Conservation (phyloP, 768 basidiomycete species). For the Lactarius quietus region DNA sequence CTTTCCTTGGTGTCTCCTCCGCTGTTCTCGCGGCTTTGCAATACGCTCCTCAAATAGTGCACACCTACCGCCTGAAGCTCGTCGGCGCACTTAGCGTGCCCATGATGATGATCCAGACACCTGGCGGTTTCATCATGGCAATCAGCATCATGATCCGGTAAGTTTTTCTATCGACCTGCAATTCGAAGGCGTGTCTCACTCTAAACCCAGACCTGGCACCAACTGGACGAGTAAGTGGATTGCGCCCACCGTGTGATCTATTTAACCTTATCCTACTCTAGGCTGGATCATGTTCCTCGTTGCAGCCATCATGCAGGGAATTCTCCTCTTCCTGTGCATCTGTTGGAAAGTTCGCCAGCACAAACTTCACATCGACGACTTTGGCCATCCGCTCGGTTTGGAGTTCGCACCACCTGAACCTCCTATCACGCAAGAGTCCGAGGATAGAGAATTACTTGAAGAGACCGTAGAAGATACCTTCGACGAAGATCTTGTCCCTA, state of each 20-base stretch:
- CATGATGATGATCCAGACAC: conserved; percentile 95
- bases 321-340: conserved; percentile 80
- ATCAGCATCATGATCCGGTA: conserved; percentile 70
- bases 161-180: conserved; percentile 24
- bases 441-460: conserved; percentile 23
- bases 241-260: not conserved
- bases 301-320: conserved; percentile 80
- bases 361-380: conserved; percentile 79
- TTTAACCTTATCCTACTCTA: conserved; percentile 29
- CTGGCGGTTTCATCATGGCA: conserved; percentile 86
- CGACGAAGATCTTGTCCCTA: conserved; percentile 22
- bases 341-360: conserved; percentile 79
- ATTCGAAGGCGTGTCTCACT: not conserved
- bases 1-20: conserved; percentile 80
- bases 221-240: conserved; percentile 72
- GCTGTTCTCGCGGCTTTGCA: conserved; percentile 77
- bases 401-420: conserved; percentile 22
- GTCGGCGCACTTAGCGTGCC: conserved; percentile 93
- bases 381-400: conserved; percentile 55
- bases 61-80: conserved; percentile 73
- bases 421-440: conserved; percentile 13
- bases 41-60: conserved; percentile 82
- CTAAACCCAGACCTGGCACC: conserved; percentile 58
- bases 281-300: conserved; percentile 82
- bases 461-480: conserved; percentile 25